These are phyloP conservation scores for Chaetomiaceae sp. DNA, from an alignment of 2,329 filamentous ascomycete species.

Conservation along the genomic window DNA sequence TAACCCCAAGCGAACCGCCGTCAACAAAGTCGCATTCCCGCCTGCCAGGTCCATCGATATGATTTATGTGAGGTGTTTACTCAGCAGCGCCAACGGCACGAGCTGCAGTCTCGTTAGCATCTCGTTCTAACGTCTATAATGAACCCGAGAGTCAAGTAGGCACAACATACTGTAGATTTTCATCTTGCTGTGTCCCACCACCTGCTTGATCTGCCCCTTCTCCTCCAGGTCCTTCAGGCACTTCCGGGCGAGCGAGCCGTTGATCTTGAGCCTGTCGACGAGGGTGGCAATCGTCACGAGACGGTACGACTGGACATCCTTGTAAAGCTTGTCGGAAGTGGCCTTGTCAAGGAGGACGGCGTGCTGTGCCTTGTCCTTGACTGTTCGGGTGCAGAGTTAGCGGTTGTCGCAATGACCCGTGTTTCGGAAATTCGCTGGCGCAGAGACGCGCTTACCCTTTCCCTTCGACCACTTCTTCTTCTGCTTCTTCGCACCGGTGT, in stretches of 20 bases:
- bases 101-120: conserved; percentile 42
- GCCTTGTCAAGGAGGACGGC: conserved; percentile 97
- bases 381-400: conserved; percentile 35
- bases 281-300: conserved; percentile 98
- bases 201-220: conserved; percentile 97
- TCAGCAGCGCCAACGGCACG: conserved; percentile 55
- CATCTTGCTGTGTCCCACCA: conserved; percentile 94
- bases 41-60: conserved; percentile 27
- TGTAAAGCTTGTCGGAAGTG: conserved; percentile 97
- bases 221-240: conserved; percentile 92
- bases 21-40: conserved; percentile 27
- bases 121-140: neutral
- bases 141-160: neutral
- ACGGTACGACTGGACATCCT: conserved; percentile 99
- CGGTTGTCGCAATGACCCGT: conserved; percentile 5
- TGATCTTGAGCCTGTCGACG: conserved; percentile 99
- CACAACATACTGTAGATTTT: conserved; percentile 81
- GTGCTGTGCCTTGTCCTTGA: conserved; percentile 99
- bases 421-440: conserved; percentile 8
- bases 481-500: conserved; percentile 69
- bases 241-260: conserved; percentile 90
- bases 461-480: conserved; percentile 71
- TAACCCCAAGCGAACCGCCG: conserved; percentile 28
- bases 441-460: conserved; percentile 60
- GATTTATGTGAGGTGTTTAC: conserved; percentile 31